phyloP scores from a whole-genome alignment of 1,139 yeast genomes.

The Candida mesenterica region DNA sequence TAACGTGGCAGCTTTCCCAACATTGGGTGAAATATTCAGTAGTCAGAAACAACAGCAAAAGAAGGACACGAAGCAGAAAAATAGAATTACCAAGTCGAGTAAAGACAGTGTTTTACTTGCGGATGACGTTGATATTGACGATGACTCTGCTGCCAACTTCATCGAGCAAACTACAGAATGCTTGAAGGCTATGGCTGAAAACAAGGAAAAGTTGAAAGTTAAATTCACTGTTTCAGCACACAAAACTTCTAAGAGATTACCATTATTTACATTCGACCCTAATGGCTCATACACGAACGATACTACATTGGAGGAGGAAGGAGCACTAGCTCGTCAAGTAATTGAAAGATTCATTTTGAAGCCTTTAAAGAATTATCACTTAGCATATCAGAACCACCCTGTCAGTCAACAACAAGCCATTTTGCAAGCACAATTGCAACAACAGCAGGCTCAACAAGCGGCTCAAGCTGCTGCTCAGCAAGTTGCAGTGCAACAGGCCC shows the following conservation, averaged over 20 bases:
- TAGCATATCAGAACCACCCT: constrained; percentile 49
- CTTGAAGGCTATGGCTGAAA: constrained; percentile 31
- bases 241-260: constrained; percentile 25
- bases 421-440: constrained; percentile 22
- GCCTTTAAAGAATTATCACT: constrained; percentile 47
- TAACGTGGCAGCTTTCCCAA: constrained; percentile 66
- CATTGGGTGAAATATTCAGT: constrained; percentile 62
- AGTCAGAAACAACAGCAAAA: constrained; percentile 37
- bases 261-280: constrained; percentile 39
- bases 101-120: constrained; percentile 30
- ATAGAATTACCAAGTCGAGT: constrained; percentile 22
- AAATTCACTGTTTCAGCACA: constrained; percentile 27
- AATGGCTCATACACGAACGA: constrained; percentile 19
- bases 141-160: constrained; percentile 35
- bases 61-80: constrained; percentile 31
- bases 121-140: constrained; percentile 44
- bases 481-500: constrained; percentile 8
- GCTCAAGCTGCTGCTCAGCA: constrained; percentile 15
- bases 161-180: constrained; percentile 37
- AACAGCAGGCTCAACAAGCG: constrained; percentile 18
- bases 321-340: constrained; percentile 38
- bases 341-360: constrained; percentile 42
- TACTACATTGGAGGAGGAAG: constrained; percentile 37
- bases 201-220: constrained; percentile 32
- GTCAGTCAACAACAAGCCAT: constrained; percentile 41